Evolutionary conservation across 1,284 basidiomycete species (phyloP).

Genomic region (Ceratobasidium sp.): DNA sequence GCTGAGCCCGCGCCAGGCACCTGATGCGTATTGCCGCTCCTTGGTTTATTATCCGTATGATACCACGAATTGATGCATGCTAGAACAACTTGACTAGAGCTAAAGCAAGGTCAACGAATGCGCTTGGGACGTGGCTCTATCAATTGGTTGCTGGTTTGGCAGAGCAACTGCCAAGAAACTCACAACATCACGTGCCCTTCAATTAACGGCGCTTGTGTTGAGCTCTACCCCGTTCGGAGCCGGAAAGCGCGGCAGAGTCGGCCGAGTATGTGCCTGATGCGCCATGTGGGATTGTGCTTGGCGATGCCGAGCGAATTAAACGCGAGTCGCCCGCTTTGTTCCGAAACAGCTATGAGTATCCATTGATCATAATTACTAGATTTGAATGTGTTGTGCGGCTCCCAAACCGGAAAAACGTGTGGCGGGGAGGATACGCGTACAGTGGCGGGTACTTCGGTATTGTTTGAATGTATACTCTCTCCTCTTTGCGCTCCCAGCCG

Average conservation of each 20-base stretch:
- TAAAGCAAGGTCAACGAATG: too few species aligned
- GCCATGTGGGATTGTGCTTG: neutral
- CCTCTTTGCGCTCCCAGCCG: neutral
- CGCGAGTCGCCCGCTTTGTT: neutral
- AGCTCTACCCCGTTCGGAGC: neutral
- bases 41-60: too few species aligned
- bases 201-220: too few species aligned
- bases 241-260: neutral
- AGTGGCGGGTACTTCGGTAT: conserved; percentile 9
- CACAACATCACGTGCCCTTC: too few species aligned
- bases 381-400: neutral
- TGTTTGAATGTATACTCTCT: neutral
- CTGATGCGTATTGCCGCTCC: too few species aligned
- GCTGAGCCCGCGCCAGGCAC: too few species aligned
- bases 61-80: too few species aligned
- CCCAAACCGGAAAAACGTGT: neutral
- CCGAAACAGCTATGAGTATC: neutral
- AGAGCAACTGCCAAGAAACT: too few species aligned
- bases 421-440: conserved; percentile 1
- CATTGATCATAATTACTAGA: neutral
- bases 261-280: neutral
- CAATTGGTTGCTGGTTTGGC: too few species aligned
- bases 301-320: conserved; percentile 5
- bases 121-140: too few species aligned
- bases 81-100: too few species aligned